Evolutionary conservation across 192 early-diverging fungal species (phyloP), one percentile per base, ranked within the genome.

Genomic region (Geranomyces michiganensis): DNA sequence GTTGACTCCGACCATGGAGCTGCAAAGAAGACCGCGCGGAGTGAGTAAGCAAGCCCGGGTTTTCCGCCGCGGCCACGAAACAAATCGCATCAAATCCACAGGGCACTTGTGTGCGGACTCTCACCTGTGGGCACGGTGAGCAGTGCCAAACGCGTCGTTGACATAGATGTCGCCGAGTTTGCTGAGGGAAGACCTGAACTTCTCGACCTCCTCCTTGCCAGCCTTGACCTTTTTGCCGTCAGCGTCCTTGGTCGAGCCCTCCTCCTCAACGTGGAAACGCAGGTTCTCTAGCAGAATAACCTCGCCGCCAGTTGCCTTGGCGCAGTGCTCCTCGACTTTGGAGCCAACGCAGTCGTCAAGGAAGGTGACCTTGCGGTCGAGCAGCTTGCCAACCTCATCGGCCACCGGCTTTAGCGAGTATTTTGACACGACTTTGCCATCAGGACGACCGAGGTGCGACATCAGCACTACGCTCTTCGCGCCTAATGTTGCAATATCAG

Each of bases 141-240:
- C 96, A 19, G 97, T 99, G 60, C 97, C 97, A 79, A 99, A 99
- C 26, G 97, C 97, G 78, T 99, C 97, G 86, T 99, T 99, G 66
- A 99, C 87, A 75, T 96, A 99, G 33, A 99, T 78, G 82, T 99
- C 96, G 47, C 94, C 97, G 47, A 99, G 87, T 75, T 88, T 92
- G 67, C 93, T 90, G 68, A 99, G 88, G 46, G 94, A 96, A n/a
- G 74, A 87, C 60, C 96, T 89, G 92, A 99, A 99, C 75, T 79
- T 84, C 33, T 89, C 79, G 73, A 99, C 89, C 58, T 84, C 88
- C n/a, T 84, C 88, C 55, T 91, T 78, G 47, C 79, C 73, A 46
- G 97, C 97, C 90, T 96, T 97, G 80, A 86, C 87, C 86, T 94
- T 97, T 56, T 92, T 93, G 61, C 93, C 93, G 7, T 90, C 84